phyloP scores from a whole-genome alignment of 192 early-diverging fungal genomes.

The Mortierella claussenii region DNA sequence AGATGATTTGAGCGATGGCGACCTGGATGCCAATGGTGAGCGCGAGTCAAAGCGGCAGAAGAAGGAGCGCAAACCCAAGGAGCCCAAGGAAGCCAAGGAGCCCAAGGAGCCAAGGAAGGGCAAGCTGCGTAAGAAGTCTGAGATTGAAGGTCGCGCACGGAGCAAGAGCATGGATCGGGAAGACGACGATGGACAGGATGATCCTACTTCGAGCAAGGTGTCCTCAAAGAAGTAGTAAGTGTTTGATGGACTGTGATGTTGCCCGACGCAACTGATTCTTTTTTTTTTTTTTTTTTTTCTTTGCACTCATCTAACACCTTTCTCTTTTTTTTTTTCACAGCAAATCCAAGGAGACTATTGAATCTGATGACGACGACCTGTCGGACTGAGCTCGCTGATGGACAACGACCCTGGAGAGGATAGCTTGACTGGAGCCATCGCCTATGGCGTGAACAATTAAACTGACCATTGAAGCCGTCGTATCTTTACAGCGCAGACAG shows the following conservation, averaged over 20 bases:
- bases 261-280: background rate
- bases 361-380: slow-evolving; percentile 42
- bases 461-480: too few species aligned
- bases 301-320: background rate
- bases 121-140: slow-evolving; percentile 47
- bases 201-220: slow-evolving; percentile 17
- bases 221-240: slow-evolving; percentile 54
- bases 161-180: slow-evolving; percentile 43
- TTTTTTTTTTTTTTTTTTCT: background rate
- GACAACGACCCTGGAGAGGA: too few species aligned
- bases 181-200: slow-evolving; percentile 29
- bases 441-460: too few species aligned
- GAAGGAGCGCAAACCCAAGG: slow-evolving; percentile 50
- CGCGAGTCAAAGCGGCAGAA: slow-evolving; percentile 45
- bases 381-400: slow-evolving; percentile 43
- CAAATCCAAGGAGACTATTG: slow-evolving; percentile 52
- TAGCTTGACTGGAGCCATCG: too few species aligned
- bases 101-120: slow-evolving; percentile 45
- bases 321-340: too few species aligned
- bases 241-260: background rate
- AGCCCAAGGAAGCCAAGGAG: slow-evolving; percentile 46
- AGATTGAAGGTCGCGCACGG: slow-evolving; percentile 40
- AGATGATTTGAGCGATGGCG: slow-evolving; percentile 42
- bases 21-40: slow-evolving; percentile 19
- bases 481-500: too few species aligned